Evolutionary conservation across 2,329 filamentous ascomycete species (phyloP), one percentile per base, ranked within the genome.

Genomic region (Emydomyces testavorans): DNA sequence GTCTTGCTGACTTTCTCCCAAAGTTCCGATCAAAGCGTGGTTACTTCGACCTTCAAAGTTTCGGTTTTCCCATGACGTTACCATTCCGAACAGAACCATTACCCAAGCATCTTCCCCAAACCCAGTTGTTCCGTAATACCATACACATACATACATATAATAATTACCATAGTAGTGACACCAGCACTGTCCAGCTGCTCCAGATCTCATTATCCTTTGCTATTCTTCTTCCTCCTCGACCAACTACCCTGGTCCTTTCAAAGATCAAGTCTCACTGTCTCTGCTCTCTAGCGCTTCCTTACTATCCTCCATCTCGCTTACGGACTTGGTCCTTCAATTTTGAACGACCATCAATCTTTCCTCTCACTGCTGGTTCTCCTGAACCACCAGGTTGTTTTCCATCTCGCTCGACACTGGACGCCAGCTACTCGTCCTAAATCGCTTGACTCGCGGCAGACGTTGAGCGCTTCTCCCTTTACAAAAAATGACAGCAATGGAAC

Each of bases 401-500:
- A 10, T 7, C 24, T 23, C n/a, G n/a, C n/a, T 24, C 24, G 16
- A 13, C 38, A 36, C n/a, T 37, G n/a, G 24, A 34, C 40, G 39
- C 15, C 36, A 7, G 11, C 32, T 38, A 10, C 31, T 13, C n/a
- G 13, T 45, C 21, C 15, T 21, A 21, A 47, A 18, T 11, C 28
- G 28, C 43, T 46, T 26, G 18, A 26, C 41, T 40, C 29, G 31
- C 11, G 28, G 20, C 11, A 21, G 24, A 28, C 40, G 13, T 20
- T 29, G 15, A 45, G n/a, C 34, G 34, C 34, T 36, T 38, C 6
- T 20, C 2, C 34, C 18, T 7, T 21, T 36, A 15, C 35, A 5
- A 20, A 38, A 10, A 16, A 46, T 43, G 45, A 52, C 32, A 49
- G 28, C 37, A 24, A 71, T 71, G 68, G 67, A 70, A 48, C 54